phyloP scores from a whole-genome alignment of 2,329 filamentous ascomycete species.

The Bimuria novae-zelandiae region DNA sequence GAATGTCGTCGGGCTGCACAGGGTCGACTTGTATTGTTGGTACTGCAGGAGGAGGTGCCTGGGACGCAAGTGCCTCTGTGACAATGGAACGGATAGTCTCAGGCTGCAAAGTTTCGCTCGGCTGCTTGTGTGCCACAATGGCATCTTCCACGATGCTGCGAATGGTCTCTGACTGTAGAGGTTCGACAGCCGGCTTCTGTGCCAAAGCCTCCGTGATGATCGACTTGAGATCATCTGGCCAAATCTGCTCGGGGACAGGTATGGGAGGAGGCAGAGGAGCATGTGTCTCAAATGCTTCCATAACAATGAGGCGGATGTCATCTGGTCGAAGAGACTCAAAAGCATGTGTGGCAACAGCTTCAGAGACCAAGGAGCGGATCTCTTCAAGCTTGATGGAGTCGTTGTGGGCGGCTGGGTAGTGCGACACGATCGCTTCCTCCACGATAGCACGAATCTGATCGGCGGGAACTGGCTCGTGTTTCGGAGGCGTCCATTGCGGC shows the following conservation, averaged over 20 bases:
- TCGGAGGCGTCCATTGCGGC: slow-evolving; percentile 26
- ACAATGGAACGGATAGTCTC: slow-evolving; percentile 35
- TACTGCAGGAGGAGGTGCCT: slow-evolving; percentile 24
- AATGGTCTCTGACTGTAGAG: slow-evolving; percentile 69
- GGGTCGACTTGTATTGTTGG: slow-evolving; percentile 26
- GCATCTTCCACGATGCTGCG: slow-evolving; percentile 60
- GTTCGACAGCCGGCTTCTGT: slow-evolving; percentile 12
- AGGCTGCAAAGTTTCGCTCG: slow-evolving; percentile 25
- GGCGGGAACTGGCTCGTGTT: slow-evolving; percentile 49
- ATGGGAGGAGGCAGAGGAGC: slow-evolving; percentile 30
- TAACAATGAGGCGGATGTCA: slow-evolving; percentile 32
- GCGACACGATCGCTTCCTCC: slow-evolving; percentile 66
- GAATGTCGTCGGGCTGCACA: slow-evolving; percentile 41
- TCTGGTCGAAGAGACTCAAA: slow-evolving; percentile 24
- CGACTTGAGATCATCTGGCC: slow-evolving; percentile 56
- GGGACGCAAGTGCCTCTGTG: slow-evolving; percentile 32
- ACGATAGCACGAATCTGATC: slow-evolving; percentile 71
- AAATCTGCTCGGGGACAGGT: slow-evolving; percentile 35
- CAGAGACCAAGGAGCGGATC: slow-evolving; percentile 32
- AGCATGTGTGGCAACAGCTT: slow-evolving; percentile 25
- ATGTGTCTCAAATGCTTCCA: slow-evolving; percentile 37
- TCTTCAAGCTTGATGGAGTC: slow-evolving; percentile 35
- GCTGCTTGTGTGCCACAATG: slow-evolving; percentile 50
- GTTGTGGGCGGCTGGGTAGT: slow-evolving; percentile 32
- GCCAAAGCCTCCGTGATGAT: slow-evolving; percentile 65